Evolutionary conservation across 352 stramenopile genomes (phyloP).

Genomic region (Aphanomyces invadans): DNA sequence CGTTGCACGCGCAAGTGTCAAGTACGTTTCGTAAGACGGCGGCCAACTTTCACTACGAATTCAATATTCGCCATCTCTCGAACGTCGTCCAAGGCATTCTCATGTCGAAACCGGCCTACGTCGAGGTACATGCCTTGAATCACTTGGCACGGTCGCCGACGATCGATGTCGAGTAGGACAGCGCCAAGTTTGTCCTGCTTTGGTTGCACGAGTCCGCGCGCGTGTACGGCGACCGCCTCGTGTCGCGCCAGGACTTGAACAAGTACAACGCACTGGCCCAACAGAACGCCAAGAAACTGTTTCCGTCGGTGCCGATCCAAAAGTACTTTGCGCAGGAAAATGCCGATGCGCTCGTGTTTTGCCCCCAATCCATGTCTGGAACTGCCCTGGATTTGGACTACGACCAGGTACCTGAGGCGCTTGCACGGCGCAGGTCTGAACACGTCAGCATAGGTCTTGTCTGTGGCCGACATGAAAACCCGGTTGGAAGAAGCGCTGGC

Average conservation of each 20-base stretch:
- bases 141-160: neutral
- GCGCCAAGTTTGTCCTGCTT: constrained; percentile 86
- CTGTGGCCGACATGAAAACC: constrained; percentile 45
- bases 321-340: constrained; percentile 81
- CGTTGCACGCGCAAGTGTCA: constrained; percentile 78
- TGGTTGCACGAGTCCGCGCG: constrained; percentile 96
- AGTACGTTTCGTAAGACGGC: constrained; percentile 88
- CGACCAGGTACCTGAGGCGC: constrained; percentile 68
- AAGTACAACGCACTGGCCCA: constrained; percentile 87
- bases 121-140: constrained; percentile 32
- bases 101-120: constrained; percentile 73
- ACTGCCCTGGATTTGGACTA: constrained; percentile 81
- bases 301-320: constrained; percentile 85
- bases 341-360: constrained; percentile 88
- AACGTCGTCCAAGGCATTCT: constrained; percentile 94
- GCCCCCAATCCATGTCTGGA: constrained; percentile 85
- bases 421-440: too few relatives aligned
- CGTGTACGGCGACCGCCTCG: constrained; percentile 93
- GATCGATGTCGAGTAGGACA: constrained; percentile 70
- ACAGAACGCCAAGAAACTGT: constrained; percentile 89
- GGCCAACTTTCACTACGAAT: constrained; percentile 96
- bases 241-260: constrained; percentile 59
- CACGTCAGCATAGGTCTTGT: constrained; percentile 32
- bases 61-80: constrained; percentile 93
- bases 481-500: constrained; percentile 84